These are phyloP conservation scores for Haplosporangium sp. DNA, from an alignment of 371 early-diverging fungal species.

Conservation along the genomic window DNA sequence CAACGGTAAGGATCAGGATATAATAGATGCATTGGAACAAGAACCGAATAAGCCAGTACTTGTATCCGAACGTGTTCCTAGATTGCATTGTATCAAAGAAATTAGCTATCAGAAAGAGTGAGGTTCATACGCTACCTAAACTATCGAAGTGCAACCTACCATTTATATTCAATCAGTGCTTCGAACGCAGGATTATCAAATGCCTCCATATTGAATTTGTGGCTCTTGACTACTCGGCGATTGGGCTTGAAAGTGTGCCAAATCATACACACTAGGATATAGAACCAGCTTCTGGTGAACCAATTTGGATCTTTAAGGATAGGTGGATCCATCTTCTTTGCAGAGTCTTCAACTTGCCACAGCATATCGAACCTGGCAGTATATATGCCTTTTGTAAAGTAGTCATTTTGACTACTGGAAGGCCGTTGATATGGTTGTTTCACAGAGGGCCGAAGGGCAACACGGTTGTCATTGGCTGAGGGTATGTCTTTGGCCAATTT, in stretches of 20 bases:
- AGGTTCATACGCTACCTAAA: no score
- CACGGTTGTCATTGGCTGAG: no score
- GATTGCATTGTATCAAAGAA: background rate
- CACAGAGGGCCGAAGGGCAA: no score
- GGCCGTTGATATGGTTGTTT: no score
- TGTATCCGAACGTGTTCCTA: background rate
- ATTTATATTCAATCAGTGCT: constrained; percentile 23
- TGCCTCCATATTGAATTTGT: constrained; percentile 3
- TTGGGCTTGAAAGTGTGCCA: constrained; percentile 5
- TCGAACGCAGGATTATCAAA: constrained; percentile 34
- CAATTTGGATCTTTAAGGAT: no score
- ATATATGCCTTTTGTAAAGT: no score
- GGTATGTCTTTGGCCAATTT: no score
- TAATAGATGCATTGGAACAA: constrained; percentile 1
- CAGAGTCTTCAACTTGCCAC: no score
- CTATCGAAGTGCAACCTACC: background rate
- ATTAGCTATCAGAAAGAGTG: no score
- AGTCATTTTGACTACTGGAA: no score
- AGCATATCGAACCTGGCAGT: no score
- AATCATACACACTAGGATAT: background rate
- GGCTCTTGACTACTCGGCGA: constrained; percentile 7
- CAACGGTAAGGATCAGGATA: background rate
- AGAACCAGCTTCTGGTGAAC: background rate
- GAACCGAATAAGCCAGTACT: background rate
- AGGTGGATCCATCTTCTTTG: no score